These are phyloP conservation scores for Cornus suecica DNA, from an alignment of 148 eudicot genomes.

Conservation along the genomic window DNA sequence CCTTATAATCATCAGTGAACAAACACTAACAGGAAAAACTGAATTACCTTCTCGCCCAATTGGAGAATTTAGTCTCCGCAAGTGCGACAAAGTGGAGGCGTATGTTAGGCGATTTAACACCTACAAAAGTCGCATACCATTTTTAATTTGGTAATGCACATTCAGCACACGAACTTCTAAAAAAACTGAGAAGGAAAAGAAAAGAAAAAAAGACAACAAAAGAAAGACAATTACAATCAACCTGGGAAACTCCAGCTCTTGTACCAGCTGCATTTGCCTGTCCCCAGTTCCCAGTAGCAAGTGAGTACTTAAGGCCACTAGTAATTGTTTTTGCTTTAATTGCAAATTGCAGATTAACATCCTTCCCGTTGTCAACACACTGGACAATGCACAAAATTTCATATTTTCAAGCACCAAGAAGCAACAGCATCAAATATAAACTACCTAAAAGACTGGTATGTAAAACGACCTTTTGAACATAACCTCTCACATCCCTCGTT, in stretches of 20 bases:
- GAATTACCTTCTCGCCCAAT: conserved; percentile 83
- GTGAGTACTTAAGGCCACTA: conserved; percentile 95
- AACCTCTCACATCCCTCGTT: conserved; percentile 91
- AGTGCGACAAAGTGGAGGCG: conserved; percentile 94
- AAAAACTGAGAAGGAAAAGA: not conserved
- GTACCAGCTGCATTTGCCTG: conserved; percentile 99
- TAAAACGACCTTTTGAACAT: conserved; percentile 73
- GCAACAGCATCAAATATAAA: not conserved
- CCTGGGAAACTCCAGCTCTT: conserved; percentile 98
- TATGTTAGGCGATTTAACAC: conserved; percentile 97
- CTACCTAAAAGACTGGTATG: not conserved
- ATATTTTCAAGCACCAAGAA: not conserved
- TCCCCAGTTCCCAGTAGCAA: conserved; percentile 99
- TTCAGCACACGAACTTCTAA: not conserved
- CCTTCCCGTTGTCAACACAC: conserved; percentile 92
- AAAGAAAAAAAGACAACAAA: not conserved
- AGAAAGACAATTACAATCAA: conserved; percentile 1
- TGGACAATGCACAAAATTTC: conserved; percentile 16
- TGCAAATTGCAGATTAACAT: conserved; percentile 91
- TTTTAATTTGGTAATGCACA: not conserved
- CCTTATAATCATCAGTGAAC: not conserved
- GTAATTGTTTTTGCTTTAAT: conserved; percentile 97
- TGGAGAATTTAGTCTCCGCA: conserved; percentile 90
- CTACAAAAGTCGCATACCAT: conserved; percentile 16
- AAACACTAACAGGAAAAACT: not conserved